Evolutionary conservation across 495 filamentous ascomycete genomes (phyloP), one percentile per base, ranked within the genome.

Genomic region (Elasticomyces elasticus): DNA sequence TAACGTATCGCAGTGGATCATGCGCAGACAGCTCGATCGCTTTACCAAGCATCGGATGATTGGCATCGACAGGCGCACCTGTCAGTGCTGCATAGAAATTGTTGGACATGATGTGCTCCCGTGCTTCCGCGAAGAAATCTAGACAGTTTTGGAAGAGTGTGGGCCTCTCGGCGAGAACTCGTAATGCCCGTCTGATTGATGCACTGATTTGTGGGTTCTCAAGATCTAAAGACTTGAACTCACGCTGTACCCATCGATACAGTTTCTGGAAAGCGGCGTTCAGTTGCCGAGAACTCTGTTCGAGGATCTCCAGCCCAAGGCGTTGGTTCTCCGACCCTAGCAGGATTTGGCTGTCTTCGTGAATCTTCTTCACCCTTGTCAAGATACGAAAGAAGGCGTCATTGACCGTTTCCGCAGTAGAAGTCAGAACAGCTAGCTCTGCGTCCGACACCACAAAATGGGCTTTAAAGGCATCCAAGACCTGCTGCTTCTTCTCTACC

Each of bases 1-100:
- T 90, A 19, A 94, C 82, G 63, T 97, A 99, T 30, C 92, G 77
- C 13, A 99, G 71, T 12, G 87, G 85, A 63, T 99, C 92, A 63
- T 96, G 89, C 11, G 92, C 89, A 28, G 82, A 86, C 42, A 95
- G 77, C 65, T 99, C 94, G 59, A 99, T 99, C 0, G 94, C 89
- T 56, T 97, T 96, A 23, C 86, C 78, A 5, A 77, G 76, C 1
- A 71, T 63, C 13, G 67, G 71, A 0, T 69, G 62, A 13, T 71
- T 66, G n/a, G 69, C 65, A 35, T 74, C 71, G 5, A 62, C 55
- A 25, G 60, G 54, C 0, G 77, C 79, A 40, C 91, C 89, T 3
- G 92, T 96, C 27, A 99, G 70, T 0, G 92, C 92, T 45, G 85
- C 79, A 65, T 92, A 87, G 69, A 99, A 97, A 10, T 89, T 80